These are phyloP conservation scores for Albatrellus ellisii DNA, from an alignment of 768 basidiomycete species.

Conservation along the genomic window DNA sequence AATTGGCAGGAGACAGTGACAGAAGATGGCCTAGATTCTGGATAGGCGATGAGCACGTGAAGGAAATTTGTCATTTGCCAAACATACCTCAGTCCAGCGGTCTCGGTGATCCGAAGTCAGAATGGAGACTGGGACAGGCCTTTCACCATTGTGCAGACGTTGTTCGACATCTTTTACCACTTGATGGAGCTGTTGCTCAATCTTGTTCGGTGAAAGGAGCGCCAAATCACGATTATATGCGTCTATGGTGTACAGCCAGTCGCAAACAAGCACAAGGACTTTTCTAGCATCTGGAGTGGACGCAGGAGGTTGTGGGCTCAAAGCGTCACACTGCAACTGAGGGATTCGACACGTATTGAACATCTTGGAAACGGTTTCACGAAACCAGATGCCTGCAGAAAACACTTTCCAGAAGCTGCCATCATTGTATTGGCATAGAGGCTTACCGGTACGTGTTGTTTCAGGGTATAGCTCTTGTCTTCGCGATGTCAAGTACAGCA, in stretches of 20 bases:
- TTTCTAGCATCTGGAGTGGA: slow-evolving; percentile 37
- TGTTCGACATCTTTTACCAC: slow-evolving; percentile 44
- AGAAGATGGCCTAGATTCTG: slow-evolving; percentile 67
- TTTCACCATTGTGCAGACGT: slow-evolving; percentile 39
- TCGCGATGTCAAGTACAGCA: neutral
- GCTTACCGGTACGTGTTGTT: slow-evolving; percentile 53
- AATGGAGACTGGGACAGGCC: slow-evolving; percentile 47
- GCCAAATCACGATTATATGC: slow-evolving; percentile 35
- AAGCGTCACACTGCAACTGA: slow-evolving; percentile 44
- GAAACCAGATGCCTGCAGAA: slow-evolving; percentile 48
- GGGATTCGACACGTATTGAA: slow-evolving; percentile 79
- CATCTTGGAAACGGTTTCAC: slow-evolving; percentile 39
- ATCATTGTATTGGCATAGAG: neutral
- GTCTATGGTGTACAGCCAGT: slow-evolving; percentile 70
- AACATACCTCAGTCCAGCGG: slow-evolving; percentile 59
- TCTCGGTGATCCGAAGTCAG: slow-evolving; percentile 76
- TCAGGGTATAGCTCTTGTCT: slow-evolving; percentile 64
- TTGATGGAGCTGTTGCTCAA: slow-evolving; percentile 33
- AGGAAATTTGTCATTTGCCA: neutral
- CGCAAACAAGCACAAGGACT: slow-evolving; percentile 57
- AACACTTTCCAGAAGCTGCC: neutral
- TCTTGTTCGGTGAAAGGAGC: slow-evolving; percentile 21
- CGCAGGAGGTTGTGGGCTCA: slow-evolving; percentile 35
- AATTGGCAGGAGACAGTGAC: slow-evolving; percentile 53
- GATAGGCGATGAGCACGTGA: neutral